A percentile compares a stretch with the other conserved stretches of the same genome.
Conservation (phyloP, 495 filamentous ascomycete genomes). For the Neurospora sp. region DNA sequence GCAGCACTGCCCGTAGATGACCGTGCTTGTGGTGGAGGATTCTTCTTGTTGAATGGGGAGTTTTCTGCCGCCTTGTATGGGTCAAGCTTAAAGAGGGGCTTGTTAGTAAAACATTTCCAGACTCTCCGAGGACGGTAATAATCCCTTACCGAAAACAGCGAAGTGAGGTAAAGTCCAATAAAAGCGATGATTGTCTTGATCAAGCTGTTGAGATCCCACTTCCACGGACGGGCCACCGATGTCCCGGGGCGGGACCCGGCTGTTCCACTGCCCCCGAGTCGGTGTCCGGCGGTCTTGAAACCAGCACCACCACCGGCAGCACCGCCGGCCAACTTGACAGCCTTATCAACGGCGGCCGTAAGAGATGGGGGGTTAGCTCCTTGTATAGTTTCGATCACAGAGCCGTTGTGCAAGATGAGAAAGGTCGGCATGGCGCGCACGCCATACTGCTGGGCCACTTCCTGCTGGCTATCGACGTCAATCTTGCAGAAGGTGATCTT, state of each 20-base stretch:
- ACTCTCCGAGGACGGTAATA: neutral
- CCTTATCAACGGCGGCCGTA: conserved; percentile 64
- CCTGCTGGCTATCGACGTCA: conserved; percentile 47
- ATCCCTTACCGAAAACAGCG: conserved; percentile 41
- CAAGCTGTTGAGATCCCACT: conserved; percentile 34
- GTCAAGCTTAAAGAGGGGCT: conserved; percentile 41
- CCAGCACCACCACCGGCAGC: conserved; percentile 34
- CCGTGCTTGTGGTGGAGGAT: conserved; percentile 14
- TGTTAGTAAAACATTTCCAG: conserved; percentile 10
- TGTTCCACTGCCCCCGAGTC: conserved; percentile 20
- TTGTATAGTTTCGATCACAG: conserved; percentile 58
- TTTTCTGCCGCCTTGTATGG: conserved; percentile 53
- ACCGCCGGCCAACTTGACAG: conserved; percentile 47
- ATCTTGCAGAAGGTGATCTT: conserved; percentile 53
- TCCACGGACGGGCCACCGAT: conserved; percentile 20
- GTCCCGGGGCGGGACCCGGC: conserved; percentile 11
- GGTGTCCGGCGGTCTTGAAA: conserved; percentile 30
- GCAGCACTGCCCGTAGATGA: conserved; percentile 4
- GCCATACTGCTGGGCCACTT: conserved; percentile 44
- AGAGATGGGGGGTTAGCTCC: conserved; percentile 72
- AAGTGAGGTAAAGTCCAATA: conserved; percentile 50
- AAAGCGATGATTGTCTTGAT: conserved; percentile 43
- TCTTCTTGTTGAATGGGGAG: conserved; percentile 52
- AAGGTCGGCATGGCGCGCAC: conserved; percentile 74
- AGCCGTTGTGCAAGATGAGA: conserved; percentile 71